Conservation (phyloP, 768 basidiomycete genomes). For the Termitomyces sp. region DNA sequence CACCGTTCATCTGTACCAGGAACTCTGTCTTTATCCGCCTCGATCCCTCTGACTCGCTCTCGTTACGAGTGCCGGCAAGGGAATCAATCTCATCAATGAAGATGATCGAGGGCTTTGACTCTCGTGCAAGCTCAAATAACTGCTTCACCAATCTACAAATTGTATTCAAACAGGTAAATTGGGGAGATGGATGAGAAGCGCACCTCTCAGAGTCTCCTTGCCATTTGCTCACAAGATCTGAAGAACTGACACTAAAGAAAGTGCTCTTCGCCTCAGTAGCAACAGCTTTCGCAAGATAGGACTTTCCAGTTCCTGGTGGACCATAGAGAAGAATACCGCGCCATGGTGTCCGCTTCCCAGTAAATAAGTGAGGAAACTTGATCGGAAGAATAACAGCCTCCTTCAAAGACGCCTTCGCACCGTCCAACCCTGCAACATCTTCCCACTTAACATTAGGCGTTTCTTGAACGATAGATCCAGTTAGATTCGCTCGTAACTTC, state of each 20-base stretch:
- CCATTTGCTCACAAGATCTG: constrained; percentile 98
- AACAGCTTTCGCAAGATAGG: constrained; percentile 95
- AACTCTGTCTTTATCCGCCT: constrained; percentile 97
- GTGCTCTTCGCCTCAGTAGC: constrained; percentile 99
- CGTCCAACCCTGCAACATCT: constrained; percentile 95
- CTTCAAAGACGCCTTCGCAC: constrained; percentile 92
- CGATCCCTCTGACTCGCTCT: constrained; percentile 97
- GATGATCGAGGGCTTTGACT: constrained; percentile 96
- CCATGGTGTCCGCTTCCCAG: constrained; percentile 98
- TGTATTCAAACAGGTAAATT: not conserved
- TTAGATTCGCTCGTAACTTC: constrained; percentile 90
- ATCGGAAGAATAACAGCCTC: constrained; percentile 99
- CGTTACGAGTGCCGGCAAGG: constrained; percentile 88
- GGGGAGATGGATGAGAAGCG: constrained; percentile 19
- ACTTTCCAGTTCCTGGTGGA: constrained; percentile 97
- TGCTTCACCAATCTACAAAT: constrained; percentile 82
- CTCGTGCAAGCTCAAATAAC: constrained; percentile 93
- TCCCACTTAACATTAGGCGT: constrained; percentile 98
- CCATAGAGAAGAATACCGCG: constrained; percentile 94
- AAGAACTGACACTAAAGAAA: constrained; percentile 94
- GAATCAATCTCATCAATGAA: constrained; percentile 99
- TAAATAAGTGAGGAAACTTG: constrained; percentile 98
- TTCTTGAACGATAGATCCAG: constrained; percentile 86
- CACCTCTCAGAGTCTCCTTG: constrained; percentile 98
- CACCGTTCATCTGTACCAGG: constrained; percentile 97